Evolutionary conservation across 352 stramenopile species (phyloP), one percentile per base, ranked within the genome.

Genomic region (Discostella stelligera): DNA sequence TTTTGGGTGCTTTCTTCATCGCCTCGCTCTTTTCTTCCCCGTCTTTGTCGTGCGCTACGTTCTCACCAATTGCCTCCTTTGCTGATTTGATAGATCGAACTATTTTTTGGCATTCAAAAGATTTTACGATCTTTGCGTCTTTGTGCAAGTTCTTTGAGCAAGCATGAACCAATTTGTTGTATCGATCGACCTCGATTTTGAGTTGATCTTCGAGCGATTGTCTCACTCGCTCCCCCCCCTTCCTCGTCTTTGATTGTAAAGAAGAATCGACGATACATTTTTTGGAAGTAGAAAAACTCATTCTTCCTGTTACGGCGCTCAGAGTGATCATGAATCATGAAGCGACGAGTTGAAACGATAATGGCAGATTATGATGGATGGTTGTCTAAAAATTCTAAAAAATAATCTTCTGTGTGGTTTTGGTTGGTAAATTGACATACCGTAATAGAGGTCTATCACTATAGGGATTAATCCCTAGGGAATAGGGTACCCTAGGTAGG

Each of bases 71-170:
- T 25, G 52, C 48, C n/a, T 83, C 73, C 8, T 77, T 62, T 5
- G 61, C 25, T 44, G 71, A 27, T 52, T 89, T 88, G 9, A 87
- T 73, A 44, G 75, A 59, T 25, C 82, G 74, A 49, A 84, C 84
- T 37, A 84, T 77, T 54, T 86, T 89, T 73, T 90, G 81, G 48
- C 77, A 70, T 58, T 85, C 68, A 75, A 89, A 89, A 46, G 80
- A 82, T 64, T 82, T 86, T 6, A 84, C 77, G 39, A 81, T 49
- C 70, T 91, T 91, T 39, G 69, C 76, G 64, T 88, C 73, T 75
- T 82, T 90, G 37, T 80, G 66, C n/a, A 89, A 62, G 46, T 79
- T 61, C 58, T 91, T 91, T 2, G 66, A 70, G 32, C 70, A 80
- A 6, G 30, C 56, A 58, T 88, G 79, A 10, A 84, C 23, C 25